Conservation (phyloP, 2,329 filamentous ascomycete species). For the Pochonia chlamydosporia region DNA sequence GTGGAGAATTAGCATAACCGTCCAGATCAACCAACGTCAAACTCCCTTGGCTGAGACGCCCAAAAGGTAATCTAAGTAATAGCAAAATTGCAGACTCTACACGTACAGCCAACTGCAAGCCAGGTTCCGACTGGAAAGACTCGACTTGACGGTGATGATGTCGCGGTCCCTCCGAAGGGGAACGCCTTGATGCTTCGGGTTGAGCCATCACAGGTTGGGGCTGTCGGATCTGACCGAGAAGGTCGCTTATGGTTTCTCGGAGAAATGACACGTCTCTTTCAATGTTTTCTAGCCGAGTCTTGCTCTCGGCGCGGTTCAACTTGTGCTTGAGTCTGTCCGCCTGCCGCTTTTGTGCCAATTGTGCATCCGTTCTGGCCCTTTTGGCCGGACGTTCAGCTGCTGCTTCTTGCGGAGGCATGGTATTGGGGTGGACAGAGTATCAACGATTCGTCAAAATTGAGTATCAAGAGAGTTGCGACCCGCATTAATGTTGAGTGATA, state of each 20-base stretch:
- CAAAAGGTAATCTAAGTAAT: too few relatives aligned
- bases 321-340: slow-evolving; percentile 20
- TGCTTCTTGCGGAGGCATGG: background rate
- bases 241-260: slow-evolving; percentile 14
- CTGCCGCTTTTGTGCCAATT: slow-evolving; percentile 20
- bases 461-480: too few relatives aligned
- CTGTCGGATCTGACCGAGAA: slow-evolving; percentile 14
- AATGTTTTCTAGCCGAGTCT: slow-evolving; percentile 19
- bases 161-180: background rate
- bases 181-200: background rate
- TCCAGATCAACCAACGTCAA: too few relatives aligned
- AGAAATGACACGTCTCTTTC: slow-evolving; percentile 19
- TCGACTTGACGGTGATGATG: background rate
- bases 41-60: too few relatives aligned
- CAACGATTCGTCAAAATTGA: too few relatives aligned
- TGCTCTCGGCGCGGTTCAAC: slow-evolving; percentile 19
- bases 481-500: too few relatives aligned
- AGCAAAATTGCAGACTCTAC: background rate
- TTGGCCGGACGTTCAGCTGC: background rate
- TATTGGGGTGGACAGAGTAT: background rate
- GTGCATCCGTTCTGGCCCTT: slow-evolving; percentile 17
- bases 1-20: background rate
- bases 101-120: background rate
- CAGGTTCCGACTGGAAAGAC: background rate
- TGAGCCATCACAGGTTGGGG: slow-evolving; percentile 3